Evolutionary conservation across 176 grass and related monocot genomes (phyloP), one percentile per base, ranked within the genome.

Genomic region (Hordeum marinum): DNA sequence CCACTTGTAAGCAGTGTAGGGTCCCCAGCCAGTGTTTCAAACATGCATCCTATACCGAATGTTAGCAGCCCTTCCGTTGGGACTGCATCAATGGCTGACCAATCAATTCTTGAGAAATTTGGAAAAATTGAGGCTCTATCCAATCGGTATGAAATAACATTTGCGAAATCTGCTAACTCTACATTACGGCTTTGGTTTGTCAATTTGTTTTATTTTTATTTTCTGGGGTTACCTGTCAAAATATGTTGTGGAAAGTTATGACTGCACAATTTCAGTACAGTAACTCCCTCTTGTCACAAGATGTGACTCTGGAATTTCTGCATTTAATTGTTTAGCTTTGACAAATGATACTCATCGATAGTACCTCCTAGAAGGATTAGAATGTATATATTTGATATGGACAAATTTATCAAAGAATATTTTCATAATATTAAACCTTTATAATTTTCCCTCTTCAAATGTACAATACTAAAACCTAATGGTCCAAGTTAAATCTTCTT

Each of bases 11-110:
- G 85, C 35, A 88, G 68, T 88, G 93, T 94, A 74, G 96, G 93
- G 29, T 99, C 96, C 78, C 96, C 96, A 84, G 96, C 90, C 74
- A 99, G 94, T 91, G 96, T 99, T 87, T 90, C 90, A 83, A 99
- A 99, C 58, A 92, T 96, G 88, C 92, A 86, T 46, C 59, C 80
- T 74, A 67, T 68, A 42, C 76, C 88, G 31, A 99, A 90, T 91
- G 94, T 86, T 69, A 92, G 75, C 73, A 99, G 96, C 81, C 96
- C 96, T 35, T 96, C 96, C 6, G 57, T 95, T 95, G 91, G 89
- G 59, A 85, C 89, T 52, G 63, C 83, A 79, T 73, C 96, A 88
- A 71, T 93, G 78, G 87, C 89, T 27, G 96, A 99, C 77, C 96
- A 99, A 93, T 31, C 37, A 80, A 86, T 98, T 36, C 82, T 96